Evolutionary conservation across 495 filamentous ascomycete genomes (phyloP).

Genomic region (Clohesyomyces aquaticus): DNA sequence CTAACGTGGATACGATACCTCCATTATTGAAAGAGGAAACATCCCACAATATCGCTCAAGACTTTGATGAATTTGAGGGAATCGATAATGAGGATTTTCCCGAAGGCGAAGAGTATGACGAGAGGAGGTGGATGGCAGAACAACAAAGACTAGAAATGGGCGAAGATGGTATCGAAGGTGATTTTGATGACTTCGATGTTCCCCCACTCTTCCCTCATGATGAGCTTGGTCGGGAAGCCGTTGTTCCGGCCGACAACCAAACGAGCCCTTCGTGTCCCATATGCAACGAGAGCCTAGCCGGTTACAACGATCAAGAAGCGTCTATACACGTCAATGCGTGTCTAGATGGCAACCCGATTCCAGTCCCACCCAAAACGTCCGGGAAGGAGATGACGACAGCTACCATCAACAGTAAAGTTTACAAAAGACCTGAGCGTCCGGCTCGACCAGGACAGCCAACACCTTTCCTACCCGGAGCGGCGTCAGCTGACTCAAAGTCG

Average conservation of each 20-base stretch:
- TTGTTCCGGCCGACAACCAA: background rate
- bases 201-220: slow-evolving; percentile 33
- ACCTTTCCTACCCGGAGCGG: slow-evolving; percentile 62
- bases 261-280: slow-evolving; percentile 67
- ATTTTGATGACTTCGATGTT: slow-evolving; percentile 46
- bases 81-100: slow-evolving; percentile 54
- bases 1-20: slow-evolving; percentile 1
- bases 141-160: slow-evolving; percentile 61
- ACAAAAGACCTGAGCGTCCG: slow-evolving; percentile 65
- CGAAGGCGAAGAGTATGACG: slow-evolving; percentile 65
- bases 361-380: slow-evolving; percentile 47
- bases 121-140: slow-evolving; percentile 65
- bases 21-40: slow-evolving; percentile 59
- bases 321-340: slow-evolving; percentile 87
- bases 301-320: slow-evolving; percentile 60
- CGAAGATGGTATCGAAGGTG: slow-evolving; percentile 46
- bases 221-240: slow-evolving; percentile 42
- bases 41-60: slow-evolving; percentile 59
- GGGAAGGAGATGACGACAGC: slow-evolving; percentile 14
- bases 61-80: slow-evolving; percentile 65
- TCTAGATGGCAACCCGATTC: slow-evolving; percentile 75
- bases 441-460: slow-evolving; percentile 76
- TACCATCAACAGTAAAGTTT: slow-evolving; percentile 44
- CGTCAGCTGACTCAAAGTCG: slow-evolving; percentile 53
- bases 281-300: slow-evolving; percentile 65